Conservation (phyloP, 2,329 filamentous ascomycete species). For the Xylaria sp. region DNA sequence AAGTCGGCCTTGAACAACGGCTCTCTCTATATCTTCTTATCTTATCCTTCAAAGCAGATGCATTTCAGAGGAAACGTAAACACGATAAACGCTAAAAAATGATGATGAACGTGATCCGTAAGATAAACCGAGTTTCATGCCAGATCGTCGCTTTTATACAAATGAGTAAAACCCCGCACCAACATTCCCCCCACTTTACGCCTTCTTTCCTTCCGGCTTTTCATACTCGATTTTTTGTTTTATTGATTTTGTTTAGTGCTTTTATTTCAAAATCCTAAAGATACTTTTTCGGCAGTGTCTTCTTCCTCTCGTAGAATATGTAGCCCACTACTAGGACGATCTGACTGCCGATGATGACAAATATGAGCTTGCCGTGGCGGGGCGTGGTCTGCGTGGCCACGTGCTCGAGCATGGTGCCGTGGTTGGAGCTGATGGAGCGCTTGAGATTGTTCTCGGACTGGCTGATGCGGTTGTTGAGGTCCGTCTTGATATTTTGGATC, state of each 20-base stretch:
- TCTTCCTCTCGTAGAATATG: conserved; percentile 81
- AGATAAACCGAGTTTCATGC: conserved; percentile 23
- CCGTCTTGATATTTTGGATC: conserved; percentile 65
- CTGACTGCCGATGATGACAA: conserved; percentile 80
- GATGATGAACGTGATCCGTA: conserved; percentile 14
- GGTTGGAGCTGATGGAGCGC: conserved; percentile 63
- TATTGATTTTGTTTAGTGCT: too few relatives aligned
- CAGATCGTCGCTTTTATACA: conserved; percentile 35
- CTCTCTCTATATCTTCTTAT: not conserved
- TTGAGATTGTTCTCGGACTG: conserved; percentile 64
- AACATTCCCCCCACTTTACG: conserved; percentile 4
- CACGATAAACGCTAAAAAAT: conserved; percentile 1
- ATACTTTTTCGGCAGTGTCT: conserved; percentile 90
- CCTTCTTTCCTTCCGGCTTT: conserved; percentile 20
- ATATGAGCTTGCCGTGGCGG: conserved; percentile 66
- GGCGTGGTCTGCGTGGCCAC: conserved; percentile 59
- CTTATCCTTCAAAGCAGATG: conserved; percentile 4
- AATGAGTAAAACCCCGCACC: conserved; percentile 6
- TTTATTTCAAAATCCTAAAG: conserved; percentile 59
- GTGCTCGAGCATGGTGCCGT: conserved; percentile 59
- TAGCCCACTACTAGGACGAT: conserved; percentile 75
- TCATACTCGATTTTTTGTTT: not conserved
- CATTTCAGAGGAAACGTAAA: not conserved
- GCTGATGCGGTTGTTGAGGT: conserved; percentile 61
- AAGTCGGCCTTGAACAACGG: not conserved